These are phyloP conservation scores for Caryopteris hybrid DNA, from an alignment of 305 asterid species.

Conservation along the genomic window DNA sequence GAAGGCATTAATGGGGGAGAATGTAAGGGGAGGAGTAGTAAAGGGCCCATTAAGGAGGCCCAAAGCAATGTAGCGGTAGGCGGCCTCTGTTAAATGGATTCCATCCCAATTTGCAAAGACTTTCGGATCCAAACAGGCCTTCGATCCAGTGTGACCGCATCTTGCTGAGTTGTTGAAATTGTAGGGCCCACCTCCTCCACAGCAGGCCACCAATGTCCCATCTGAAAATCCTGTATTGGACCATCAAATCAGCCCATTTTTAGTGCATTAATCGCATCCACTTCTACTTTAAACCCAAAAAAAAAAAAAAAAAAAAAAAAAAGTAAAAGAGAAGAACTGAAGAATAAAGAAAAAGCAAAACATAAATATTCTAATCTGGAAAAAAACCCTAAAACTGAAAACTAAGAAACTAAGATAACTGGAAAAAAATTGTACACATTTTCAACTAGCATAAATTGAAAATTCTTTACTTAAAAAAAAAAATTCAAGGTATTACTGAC, in stretches of 20 bases:
- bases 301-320: too few species aligned
- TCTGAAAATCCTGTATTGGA: conserved; percentile 37
- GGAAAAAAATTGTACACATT: too few species aligned
- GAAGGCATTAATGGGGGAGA: conserved; percentile 32
- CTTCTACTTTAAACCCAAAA: too few species aligned
- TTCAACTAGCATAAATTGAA: too few species aligned
- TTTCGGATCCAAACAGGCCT: conserved; percentile 45
- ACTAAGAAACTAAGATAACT: too few species aligned
- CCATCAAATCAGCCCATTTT: background rate
- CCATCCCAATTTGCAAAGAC: conserved; percentile 65
- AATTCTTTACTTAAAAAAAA: too few species aligned
- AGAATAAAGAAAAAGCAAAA: too few species aligned
- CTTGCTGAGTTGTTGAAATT: conserved; percentile 69
- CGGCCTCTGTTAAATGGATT: conserved; percentile 63
- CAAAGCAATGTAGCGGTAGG: conserved; percentile 46
- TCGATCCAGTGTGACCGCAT: conserved; percentile 69
- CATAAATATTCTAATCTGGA: too few species aligned
- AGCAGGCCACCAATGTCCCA: conserved; percentile 46
- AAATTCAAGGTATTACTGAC: conserved; percentile 22
- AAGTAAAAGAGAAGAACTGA: too few species aligned
- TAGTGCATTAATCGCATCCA: too few species aligned
- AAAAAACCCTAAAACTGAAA: too few species aligned
- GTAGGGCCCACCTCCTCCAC: conserved; percentile 89
- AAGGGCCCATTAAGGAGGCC: conserved; percentile 52
- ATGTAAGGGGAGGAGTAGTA: conserved; percentile 43